Base-by-base conservation (phyloP, 495 filamentous ascomycete species). In the Apiosordaria backusii region DNA sequence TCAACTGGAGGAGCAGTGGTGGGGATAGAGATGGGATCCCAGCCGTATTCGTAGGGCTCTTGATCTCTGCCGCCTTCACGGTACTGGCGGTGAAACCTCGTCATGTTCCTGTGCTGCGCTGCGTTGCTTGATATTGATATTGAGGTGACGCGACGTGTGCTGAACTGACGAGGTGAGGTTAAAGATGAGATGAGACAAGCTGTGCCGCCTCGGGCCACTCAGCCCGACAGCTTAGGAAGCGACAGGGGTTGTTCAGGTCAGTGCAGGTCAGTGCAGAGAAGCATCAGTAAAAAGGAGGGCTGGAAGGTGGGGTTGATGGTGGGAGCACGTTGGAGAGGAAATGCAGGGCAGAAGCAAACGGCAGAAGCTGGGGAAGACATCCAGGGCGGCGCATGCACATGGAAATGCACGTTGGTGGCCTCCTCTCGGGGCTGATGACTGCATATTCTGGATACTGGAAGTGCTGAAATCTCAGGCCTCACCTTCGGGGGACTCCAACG, bases 101-200 rank as follows among this genome's bases (percentile, higher is more conserved):
- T 55, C 52, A 23, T 21, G n/a, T 55, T 55, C 10, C 52, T 55
- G n/a, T 55, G n/a, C 22, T 23, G n/a, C n/a, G n/a, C n/a, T n/a
- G n/a, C n/a, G n/a, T n/a, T 55, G 9, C 18, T 55, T 55, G n/a
- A 4, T 22, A 16, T 50, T 13, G n/a, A 22, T 19, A 18, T 19
- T 55, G n/a, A 21, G 52, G 52, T 40, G 63, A 29, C 52, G 35
- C 18, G 53, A 58, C 22, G 29, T 57, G 9, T 4, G 53, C 18
- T 29, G 45, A 63, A 5, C 0, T 25, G 26, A 64, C 25, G 26
- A 64, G 18, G 45, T 62, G 64, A 57, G 58, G 64, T 66, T 27
- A 19, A 66, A 66, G 61, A 52, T 62, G 59, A 62, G 58, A 57
- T 62, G 25, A 15, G 24, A 55, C n/a, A 55, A 55, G n/a, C 52